Percentiles rank a stretch among this genome's conserved stretches.
Evolutionary conservation across 225 moss, liverwort and hornwort species (phyloP).

Genomic region (Thuidium tamariscinum): DNA sequence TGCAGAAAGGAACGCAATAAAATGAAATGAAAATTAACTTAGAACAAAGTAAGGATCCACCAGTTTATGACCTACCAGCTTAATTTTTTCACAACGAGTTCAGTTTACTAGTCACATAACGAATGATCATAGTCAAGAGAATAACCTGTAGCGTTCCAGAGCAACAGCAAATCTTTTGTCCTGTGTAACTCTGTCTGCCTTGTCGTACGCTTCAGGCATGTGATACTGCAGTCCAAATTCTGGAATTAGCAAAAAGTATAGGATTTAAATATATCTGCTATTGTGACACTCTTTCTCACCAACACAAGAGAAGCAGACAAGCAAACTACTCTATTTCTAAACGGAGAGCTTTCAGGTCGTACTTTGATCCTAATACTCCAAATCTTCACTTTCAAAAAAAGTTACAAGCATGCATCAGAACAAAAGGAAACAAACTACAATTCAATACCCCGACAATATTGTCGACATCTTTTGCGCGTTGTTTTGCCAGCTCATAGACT

Average conservation of each 20-base stretch:
- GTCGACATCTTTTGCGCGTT: constrained; percentile 67
- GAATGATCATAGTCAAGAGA: not conserved
- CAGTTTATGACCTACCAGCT: not conserved
- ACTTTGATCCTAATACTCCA: not conserved
- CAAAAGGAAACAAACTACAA: not conserved
- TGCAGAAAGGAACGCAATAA: not conserved
- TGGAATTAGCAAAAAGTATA: not conserved
- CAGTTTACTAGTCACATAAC: not conserved
- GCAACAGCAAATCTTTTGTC: constrained; percentile 93
- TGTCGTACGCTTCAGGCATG: constrained; percentile 87
- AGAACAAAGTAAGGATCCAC: not conserved
- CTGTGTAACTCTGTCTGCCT: constrained; percentile 69
- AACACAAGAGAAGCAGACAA: not conserved
- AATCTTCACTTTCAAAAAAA: not conserved
- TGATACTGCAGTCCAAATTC: constrained; percentile 51
- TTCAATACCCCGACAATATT: constrained; percentile 44
- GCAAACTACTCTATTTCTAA: not conserved
- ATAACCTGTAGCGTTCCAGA: constrained; percentile 68
- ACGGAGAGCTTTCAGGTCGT: not conserved
- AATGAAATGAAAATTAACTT: not conserved
- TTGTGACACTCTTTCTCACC: not conserved
- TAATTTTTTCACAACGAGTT: not conserved
- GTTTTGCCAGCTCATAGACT: constrained; percentile 77
- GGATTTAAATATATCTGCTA: not conserved
- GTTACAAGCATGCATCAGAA: not conserved